Base-by-base conservation (phyloP, 768 basidiomycete genomes). In the Rhizopogon rudus region DNA sequence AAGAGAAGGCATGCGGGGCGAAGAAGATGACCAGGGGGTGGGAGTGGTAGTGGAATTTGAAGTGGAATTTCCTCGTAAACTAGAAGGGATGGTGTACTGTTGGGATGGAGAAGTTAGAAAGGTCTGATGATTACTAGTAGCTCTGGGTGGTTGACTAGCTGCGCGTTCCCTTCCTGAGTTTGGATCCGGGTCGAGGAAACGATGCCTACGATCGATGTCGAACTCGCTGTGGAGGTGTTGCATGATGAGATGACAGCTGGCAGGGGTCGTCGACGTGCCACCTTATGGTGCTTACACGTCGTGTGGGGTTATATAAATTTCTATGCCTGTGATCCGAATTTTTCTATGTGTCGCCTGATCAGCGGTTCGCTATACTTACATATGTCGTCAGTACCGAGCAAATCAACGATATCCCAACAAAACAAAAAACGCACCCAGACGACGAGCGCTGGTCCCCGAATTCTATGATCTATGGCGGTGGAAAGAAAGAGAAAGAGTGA, bases 91-190 rank as follows among this genome's bases (percentile, higher is more conserved):
- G 60, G 76, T 72, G 57, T 77, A 74, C 41, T 75, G 78, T n/a
- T 76, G 71, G 7, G 82, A 75, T 7, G 82, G 82, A 9, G 83
- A 82, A 20, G 77, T 72, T 50, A 82, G 63, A 57, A 77, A 79
- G 53, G 59, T 64, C 61, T 76, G 76, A 28, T 75, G 75, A 44
- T 79, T 75, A 3, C 74, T 70, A 25, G 25, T 25, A 25, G 25
- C 25, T 58, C 78, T 79, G 3, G 86, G 85, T 7, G 87, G 87
- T 63, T 89, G 87, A 66, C 83, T 85, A 1, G 86, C 79, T 42
- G 87, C 86, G 56, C 87, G 75, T 70, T 87, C 84, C 55, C 82
- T 78, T 39, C 75, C 73, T 42, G 67, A 61, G 51, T 77, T 74
- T 41, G 71, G 67, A 45, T 70, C 66, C 41, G 71, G 67, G 53